A percentile compares a stretch with the other conserved stretches of the same genome.
phyloP scores from a whole-genome alignment of 768 basidiomycete genomes.

The Rubroboletus pulcherrimus region DNA sequence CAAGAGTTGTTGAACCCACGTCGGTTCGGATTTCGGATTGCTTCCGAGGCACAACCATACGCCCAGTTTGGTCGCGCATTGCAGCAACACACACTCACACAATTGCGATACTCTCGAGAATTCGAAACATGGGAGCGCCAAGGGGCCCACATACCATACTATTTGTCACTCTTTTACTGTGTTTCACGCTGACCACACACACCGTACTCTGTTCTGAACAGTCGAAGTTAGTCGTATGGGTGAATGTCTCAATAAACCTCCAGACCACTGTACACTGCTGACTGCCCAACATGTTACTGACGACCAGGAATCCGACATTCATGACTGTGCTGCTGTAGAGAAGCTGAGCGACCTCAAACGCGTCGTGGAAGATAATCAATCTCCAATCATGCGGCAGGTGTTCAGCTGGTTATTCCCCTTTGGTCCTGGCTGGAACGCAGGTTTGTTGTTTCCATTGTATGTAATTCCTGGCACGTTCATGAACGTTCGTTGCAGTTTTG shows the following conservation, averaged over 20 bases:
- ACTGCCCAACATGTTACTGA: slow-evolving; percentile 11
- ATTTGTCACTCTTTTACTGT: slow-evolving; percentile 44
- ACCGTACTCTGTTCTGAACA: slow-evolving; percentile 19
- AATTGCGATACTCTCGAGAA: neutral
- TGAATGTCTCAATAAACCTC: slow-evolving; percentile 17
- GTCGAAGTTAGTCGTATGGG: slow-evolving; percentile 29
- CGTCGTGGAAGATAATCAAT: slow-evolving; percentile 58
- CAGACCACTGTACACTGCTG: neutral
- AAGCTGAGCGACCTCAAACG: slow-evolving; percentile 57
- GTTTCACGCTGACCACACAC: slow-evolving; percentile 21
- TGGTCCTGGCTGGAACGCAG: slow-evolving; percentile 84
- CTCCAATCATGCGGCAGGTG: slow-evolving; percentile 73
- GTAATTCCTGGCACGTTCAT: slow-evolving; percentile 17
- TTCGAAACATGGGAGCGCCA: slow-evolving; percentile 18
- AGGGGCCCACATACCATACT: slow-evolving; percentile 21
- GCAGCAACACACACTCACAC: neutral
- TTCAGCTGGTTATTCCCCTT: slow-evolving; percentile 87
- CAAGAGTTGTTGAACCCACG: neutral
- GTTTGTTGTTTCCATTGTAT: slow-evolving; percentile 28
- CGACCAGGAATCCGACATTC: slow-evolving; percentile 42
- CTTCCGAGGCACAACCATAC: slow-evolving; percentile 5
- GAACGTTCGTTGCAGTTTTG: slow-evolving; percentile 46
- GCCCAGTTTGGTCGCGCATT: neutral
- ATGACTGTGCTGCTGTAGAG: slow-evolving; percentile 38
- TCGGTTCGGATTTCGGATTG: slow-evolving; percentile 26